A percentile compares a stretch with the other conserved stretches of the same genome.
phyloP scores from a whole-genome alignment of 1,284 basidiomycete genomes.

The Chiua sp. region DNA sequence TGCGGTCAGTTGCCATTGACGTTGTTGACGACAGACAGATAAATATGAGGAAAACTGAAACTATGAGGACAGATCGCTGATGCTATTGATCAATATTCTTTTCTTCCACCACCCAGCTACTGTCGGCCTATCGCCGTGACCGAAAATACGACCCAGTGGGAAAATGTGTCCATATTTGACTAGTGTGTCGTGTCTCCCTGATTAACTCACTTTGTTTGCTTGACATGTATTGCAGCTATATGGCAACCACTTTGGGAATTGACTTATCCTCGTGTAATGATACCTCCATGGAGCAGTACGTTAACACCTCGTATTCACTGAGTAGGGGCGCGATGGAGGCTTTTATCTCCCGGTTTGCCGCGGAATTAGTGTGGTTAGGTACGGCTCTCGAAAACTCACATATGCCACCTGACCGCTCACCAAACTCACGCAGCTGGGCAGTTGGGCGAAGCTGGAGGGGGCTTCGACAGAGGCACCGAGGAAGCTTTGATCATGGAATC shows the following conservation, averaged over 20 bases:
- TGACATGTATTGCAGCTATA: not conserved
- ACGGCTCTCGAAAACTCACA: not conserved
- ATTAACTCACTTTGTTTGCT: too few species aligned
- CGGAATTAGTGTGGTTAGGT: not conserved
- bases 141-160: too few species aligned
- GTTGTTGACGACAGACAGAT: not conserved
- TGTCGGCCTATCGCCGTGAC: too few species aligned
- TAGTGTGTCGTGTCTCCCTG: not conserved
- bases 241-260: not conserved
- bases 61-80: too few species aligned
- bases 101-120: not conserved
- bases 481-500: not conserved
- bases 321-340: not conserved
- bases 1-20: not conserved
- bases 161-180: not conserved
- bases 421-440: not conserved
- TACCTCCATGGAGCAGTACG: too few species aligned
- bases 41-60: too few species aligned
- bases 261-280: not conserved
- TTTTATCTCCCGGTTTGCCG: not conserved
- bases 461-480: not conserved
- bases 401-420: not conserved
- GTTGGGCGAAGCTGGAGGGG: not conserved
- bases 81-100: too few species aligned
- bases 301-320: not conserved